Conservation (phyloP, 1,284 basidiomycete genomes). For the Malassezia equina region DNA sequence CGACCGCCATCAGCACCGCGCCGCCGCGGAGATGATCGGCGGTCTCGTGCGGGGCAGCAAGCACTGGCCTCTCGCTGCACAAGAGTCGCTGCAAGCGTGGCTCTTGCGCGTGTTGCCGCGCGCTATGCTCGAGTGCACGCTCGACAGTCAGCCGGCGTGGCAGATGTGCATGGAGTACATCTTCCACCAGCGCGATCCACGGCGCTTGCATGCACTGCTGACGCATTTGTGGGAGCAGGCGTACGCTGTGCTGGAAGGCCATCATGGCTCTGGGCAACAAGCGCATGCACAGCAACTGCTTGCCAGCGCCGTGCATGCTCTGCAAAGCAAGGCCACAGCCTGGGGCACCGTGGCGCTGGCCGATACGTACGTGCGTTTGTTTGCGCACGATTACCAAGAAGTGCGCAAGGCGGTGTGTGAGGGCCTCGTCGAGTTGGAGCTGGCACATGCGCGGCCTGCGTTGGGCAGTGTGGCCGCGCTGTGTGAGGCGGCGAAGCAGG, state of each 20-base stretch:
- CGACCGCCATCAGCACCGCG: slow-evolving; percentile 84
- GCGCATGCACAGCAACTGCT: slow-evolving; percentile 9
- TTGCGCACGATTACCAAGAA: slow-evolving; percentile 47
- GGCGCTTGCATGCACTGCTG: slow-evolving; percentile 66
- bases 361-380: slow-evolving; percentile 34
- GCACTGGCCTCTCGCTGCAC: slow-evolving; percentile 67
- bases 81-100: slow-evolving; percentile 70
- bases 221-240: slow-evolving; percentile 51
- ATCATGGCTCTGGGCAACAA: slow-evolving; percentile 5
- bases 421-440: slow-evolving; percentile 47
- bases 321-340: slow-evolving; percentile 1
- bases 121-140: slow-evolving; percentile 57
- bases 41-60: slow-evolving; percentile 69
- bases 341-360: slow-evolving; percentile 32
- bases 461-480: slow-evolving; percentile 62
- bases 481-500: slow-evolving; percentile 58
- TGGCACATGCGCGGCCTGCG: slow-evolving; percentile 56
- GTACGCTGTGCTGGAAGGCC: slow-evolving; percentile 16
- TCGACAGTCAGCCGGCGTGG: slow-evolving; percentile 50
- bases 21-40: slow-evolving; percentile 72
- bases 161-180: slow-evolving; percentile 52
- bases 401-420: slow-evolving; percentile 49
- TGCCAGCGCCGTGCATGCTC: slow-evolving; percentile 21
- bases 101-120: slow-evolving; percentile 59
- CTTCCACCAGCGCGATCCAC: slow-evolving; percentile 69